Conservation (phyloP, 2,329 filamentous ascomycete genomes). For the Microdochium nivale region DNA sequence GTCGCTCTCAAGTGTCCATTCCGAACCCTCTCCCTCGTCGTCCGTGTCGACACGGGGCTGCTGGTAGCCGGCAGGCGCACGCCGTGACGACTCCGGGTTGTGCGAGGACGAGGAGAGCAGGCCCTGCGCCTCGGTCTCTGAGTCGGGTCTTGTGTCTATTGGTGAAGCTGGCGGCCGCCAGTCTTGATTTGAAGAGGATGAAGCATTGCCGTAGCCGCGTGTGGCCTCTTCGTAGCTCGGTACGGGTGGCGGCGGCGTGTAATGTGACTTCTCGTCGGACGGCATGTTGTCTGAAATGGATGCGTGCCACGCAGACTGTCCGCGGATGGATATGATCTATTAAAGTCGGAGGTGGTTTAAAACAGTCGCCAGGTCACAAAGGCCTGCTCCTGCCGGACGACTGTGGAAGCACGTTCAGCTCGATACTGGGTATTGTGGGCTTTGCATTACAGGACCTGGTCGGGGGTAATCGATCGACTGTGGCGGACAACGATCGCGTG, state of each 20-base stretch:
- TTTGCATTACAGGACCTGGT: background rate
- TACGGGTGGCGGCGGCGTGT: constrained; percentile 63
- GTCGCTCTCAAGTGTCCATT: constrained; percentile 27
- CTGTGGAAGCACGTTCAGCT: background rate
- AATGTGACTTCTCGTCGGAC: constrained; percentile 46
- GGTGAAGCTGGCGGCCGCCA: constrained; percentile 50
- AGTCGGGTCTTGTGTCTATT: constrained; percentile 52
- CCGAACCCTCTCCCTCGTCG: constrained; percentile 51
- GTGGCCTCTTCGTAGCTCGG: constrained; percentile 79
- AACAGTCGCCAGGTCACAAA: background rate
- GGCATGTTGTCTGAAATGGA: constrained; percentile 19
- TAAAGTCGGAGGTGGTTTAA: background rate
- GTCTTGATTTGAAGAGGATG: constrained; percentile 28
- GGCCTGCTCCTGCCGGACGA: too few relatives aligned
- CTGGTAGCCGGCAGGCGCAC: constrained; percentile 53
- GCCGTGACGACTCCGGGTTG: constrained; percentile 27
- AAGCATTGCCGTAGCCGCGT: constrained; percentile 30
- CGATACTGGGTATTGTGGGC: background rate
- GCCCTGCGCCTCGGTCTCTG: constrained; percentile 69
- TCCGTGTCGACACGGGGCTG: constrained; percentile 75
- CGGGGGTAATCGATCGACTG: background rate
- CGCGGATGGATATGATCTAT: background rate
- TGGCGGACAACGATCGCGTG: background rate
- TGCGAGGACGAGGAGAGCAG: constrained; percentile 50
- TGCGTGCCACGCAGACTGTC: background rate